Conservation (phyloP, 2,329 filamentous ascomycete species). For the Cytospora schulzeri region DNA sequence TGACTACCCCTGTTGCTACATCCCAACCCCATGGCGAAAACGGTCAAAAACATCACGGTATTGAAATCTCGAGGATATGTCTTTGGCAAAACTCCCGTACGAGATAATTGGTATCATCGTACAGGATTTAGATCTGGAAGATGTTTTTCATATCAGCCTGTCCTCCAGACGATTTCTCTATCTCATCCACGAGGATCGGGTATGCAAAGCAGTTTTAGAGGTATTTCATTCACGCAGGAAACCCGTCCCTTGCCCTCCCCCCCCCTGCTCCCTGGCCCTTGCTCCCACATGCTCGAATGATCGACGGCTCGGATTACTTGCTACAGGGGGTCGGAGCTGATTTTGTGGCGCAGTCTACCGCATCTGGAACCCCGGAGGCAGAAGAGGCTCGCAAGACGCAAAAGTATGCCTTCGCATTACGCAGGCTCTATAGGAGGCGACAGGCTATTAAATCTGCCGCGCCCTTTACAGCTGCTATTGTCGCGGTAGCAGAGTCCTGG, state of each 20-base stretch:
- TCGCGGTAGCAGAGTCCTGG: constrained; percentile 64
- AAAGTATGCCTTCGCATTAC: constrained; percentile 55
- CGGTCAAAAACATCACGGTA: background rate
- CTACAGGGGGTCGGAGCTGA: constrained; percentile 21
- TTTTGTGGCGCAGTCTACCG: constrained; percentile 38
- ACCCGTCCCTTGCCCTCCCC: constrained; percentile 12
- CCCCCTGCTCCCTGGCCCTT: background rate
- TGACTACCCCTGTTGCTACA: background rate
- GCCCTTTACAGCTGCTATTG: constrained; percentile 62
- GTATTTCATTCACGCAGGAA: constrained; percentile 45
- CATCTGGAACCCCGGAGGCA: constrained; percentile 37
- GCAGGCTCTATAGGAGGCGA: constrained; percentile 62
- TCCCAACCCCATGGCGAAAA: constrained; percentile 4
- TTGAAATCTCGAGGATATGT: constrained; percentile 33
- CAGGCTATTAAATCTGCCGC: constrained; percentile 61
- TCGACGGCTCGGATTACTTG: background rate
- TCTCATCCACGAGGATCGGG: constrained; percentile 54
- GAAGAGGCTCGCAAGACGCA: constrained; percentile 35
- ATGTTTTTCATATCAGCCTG: constrained; percentile 58
- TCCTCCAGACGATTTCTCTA: constrained; percentile 54
- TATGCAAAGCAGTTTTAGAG: constrained; percentile 60
- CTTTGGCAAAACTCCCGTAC: constrained; percentile 53
- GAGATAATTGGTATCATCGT: constrained; percentile 66
- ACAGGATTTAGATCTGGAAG: constrained; percentile 56
- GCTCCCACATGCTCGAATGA: background rate